Percentiles rank a stretch among this genome's conserved stretches.
Conservation (phyloP, 257 asterid genomes). For the Dorcoceras hygrometricum region DNA sequence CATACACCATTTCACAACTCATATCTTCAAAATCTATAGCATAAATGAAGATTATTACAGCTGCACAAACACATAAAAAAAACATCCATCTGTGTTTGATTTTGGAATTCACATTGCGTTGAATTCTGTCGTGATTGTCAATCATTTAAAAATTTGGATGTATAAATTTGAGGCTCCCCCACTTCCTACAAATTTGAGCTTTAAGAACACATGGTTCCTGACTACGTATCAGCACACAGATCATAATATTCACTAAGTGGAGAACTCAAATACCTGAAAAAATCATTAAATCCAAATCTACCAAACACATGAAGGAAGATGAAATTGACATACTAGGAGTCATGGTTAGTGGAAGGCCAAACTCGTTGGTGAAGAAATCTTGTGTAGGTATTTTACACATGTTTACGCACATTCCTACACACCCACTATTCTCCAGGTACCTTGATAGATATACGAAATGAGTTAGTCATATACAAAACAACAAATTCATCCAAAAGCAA, state of each 20-base stretch:
- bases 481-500: background rate
- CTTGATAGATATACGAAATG: slow-evolving; percentile 25
- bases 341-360: slow-evolving; percentile 96
- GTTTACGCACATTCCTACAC: slow-evolving; percentile 92
- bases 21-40: slow-evolving; percentile 84
- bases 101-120: no score
- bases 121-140: no score
- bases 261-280: background rate
- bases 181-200: no score
- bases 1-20: slow-evolving; percentile 93
- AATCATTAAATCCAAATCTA: background rate
- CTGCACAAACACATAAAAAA: background rate
- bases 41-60: background rate
- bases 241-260: no score
- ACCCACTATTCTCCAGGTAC: slow-evolving; percentile 94
- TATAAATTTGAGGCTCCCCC: no score
- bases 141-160: no score
- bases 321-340: slow-evolving; percentile 57
- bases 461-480: background rate
- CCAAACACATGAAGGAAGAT: background rate
- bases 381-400: slow-evolving; percentile 98
- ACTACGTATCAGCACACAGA: no score
- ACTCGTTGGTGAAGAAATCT: slow-evolving; percentile 92
- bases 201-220: no score
- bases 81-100: background rate